These are phyloP conservation scores for Petrea volubilis DNA, from an alignment of 257 asterid genomes.

Conservation along the genomic window DNA sequence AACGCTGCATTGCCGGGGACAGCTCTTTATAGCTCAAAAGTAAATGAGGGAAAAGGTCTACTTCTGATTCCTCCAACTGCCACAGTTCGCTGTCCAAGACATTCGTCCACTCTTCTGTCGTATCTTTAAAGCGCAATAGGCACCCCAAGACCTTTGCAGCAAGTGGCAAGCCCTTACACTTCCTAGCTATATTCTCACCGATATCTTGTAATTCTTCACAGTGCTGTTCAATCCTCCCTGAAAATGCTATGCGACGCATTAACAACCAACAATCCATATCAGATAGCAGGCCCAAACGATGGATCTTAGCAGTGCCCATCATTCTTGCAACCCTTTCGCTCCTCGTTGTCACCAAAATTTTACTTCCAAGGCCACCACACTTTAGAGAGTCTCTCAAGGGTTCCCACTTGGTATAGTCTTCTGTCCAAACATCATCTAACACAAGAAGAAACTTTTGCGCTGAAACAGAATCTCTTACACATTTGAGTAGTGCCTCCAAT, in stretches of 20 bases:
- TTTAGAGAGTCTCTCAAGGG: not conserved
- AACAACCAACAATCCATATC: constrained; percentile 37
- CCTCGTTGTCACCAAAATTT: constrained; percentile 31
- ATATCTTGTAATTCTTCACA: constrained; percentile 17
- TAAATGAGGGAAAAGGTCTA: constrained; percentile 24
- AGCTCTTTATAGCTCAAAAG: too few relatives aligned
- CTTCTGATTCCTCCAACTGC: constrained; percentile 23
- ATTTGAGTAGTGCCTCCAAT: not conserved
- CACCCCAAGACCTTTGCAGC: constrained; percentile 43
- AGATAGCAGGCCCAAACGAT: constrained; percentile 23
- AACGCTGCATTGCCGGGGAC: too few relatives aligned
- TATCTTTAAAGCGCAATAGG: constrained; percentile 27
- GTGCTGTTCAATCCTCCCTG: constrained; percentile 15
- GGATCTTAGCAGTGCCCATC: constrained; percentile 23
- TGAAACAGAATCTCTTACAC: not conserved
- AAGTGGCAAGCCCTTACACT: constrained; percentile 52
- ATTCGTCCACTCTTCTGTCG: constrained; percentile 36
- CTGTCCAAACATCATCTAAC: constrained; percentile 15
- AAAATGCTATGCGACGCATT: constrained; percentile 28
- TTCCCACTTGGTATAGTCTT: constrained; percentile 7
- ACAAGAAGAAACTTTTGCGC: constrained; percentile 6
- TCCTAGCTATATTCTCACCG: constrained; percentile 34
- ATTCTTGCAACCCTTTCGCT: constrained; percentile 26
- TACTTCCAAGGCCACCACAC: constrained; percentile 13
- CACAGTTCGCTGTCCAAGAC: constrained; percentile 29